Evolutionary conservation across 768 basidiomycete species (phyloP).

Genomic region (Symmetrospora coprosmae): DNA sequence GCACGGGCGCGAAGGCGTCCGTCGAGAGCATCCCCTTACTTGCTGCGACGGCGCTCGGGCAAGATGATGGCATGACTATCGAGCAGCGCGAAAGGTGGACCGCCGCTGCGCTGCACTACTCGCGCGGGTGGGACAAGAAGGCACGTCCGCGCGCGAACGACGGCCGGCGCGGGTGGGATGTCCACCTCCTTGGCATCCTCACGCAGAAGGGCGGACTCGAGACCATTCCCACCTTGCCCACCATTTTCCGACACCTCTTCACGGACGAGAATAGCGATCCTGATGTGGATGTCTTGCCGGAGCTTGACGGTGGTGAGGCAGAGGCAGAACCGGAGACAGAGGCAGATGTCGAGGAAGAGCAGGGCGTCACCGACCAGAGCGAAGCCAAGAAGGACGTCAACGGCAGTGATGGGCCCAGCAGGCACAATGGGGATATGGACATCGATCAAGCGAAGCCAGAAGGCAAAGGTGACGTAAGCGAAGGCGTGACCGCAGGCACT

Average conservation of each 20-base stretch:
- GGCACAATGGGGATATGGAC: background rate
- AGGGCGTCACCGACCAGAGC: constrained; percentile 16
- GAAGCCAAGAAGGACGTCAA: constrained; percentile 6
- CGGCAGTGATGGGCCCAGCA: background rate
- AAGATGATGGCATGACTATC: constrained; percentile 11
- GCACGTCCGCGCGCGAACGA: constrained; percentile 28
- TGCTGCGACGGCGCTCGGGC: background rate
- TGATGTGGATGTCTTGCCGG: constrained; percentile 1
- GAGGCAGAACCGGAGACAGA: constrained; percentile 34
- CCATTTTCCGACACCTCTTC: constrained; percentile 31
- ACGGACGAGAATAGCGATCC: constrained; percentile 8
- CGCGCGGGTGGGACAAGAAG: constrained; percentile 31
- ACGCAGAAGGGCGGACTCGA: constrained; percentile 29
- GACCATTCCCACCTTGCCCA: constrained; percentile 22
- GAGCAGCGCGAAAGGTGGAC: constrained; percentile 24
- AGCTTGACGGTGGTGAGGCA: constrained; percentile 31
- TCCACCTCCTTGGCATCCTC: constrained; percentile 30
- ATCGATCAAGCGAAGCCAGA: background rate
- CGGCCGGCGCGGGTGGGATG: constrained; percentile 31
- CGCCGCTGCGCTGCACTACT: constrained; percentile 26
- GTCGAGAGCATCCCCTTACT: constrained; percentile 7
- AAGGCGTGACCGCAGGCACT: background rate
- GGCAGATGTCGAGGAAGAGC: constrained; percentile 31
- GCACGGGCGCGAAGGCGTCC: background rate
- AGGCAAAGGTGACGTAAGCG: background rate